phyloP scores from a whole-genome alignment of 352 stramenopile species.

The Phytopythium oedochilum region DNA sequence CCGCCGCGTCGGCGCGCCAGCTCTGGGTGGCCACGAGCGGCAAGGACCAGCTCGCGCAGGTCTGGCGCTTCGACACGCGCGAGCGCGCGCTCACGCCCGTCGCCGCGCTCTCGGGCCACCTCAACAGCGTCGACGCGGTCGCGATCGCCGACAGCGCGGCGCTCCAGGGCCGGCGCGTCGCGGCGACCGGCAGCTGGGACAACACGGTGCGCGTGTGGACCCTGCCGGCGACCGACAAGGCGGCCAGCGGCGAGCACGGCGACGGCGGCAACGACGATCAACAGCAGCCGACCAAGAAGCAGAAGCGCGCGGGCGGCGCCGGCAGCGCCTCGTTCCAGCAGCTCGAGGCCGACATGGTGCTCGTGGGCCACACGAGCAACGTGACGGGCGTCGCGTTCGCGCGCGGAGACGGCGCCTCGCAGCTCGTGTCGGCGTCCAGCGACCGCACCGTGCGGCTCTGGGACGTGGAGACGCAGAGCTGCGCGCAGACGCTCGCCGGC shows the following conservation, averaged over 20 bases:
- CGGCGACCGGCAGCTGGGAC: slow-evolving; percentile 73
- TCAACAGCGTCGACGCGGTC: slow-evolving; percentile 80
- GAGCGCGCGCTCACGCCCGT: slow-evolving; percentile 39
- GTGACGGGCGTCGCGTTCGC: slow-evolving; percentile 73
- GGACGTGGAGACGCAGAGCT: slow-evolving; percentile 71
- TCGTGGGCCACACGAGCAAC: slow-evolving; percentile 73
- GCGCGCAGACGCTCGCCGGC: slow-evolving; percentile 67
- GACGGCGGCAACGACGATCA: slow-evolving; percentile 8
- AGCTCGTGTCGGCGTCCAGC: slow-evolving; percentile 58
- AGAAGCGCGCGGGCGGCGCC: slow-evolving; percentile 45
- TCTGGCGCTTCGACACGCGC: slow-evolving; percentile 47
- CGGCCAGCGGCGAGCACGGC: slow-evolving; percentile 1
- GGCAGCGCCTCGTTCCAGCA: slow-evolving; percentile 48
- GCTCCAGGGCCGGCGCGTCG: slow-evolving; percentile 31
- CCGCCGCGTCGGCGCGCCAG: slow-evolving; percentile 17
- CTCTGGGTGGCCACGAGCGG: slow-evolving; percentile 70
- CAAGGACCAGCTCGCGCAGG: slow-evolving; percentile 71
- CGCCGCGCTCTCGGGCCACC: slow-evolving; percentile 58
- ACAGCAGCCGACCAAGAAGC: slow-evolving; percentile 58
- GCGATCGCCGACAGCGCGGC: slow-evolving; percentile 16
- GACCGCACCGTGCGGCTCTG: slow-evolving; percentile 76
- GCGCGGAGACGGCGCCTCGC: slow-evolving; percentile 23
- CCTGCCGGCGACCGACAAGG: slow-evolving; percentile 5
- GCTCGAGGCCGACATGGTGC: slow-evolving; percentile 65
- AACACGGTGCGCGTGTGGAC: slow-evolving; percentile 82